These are phyloP conservation scores for Fagopyrum esculentum DNA, from an alignment of 148 eudicot species.

Conservation along the genomic window DNA sequence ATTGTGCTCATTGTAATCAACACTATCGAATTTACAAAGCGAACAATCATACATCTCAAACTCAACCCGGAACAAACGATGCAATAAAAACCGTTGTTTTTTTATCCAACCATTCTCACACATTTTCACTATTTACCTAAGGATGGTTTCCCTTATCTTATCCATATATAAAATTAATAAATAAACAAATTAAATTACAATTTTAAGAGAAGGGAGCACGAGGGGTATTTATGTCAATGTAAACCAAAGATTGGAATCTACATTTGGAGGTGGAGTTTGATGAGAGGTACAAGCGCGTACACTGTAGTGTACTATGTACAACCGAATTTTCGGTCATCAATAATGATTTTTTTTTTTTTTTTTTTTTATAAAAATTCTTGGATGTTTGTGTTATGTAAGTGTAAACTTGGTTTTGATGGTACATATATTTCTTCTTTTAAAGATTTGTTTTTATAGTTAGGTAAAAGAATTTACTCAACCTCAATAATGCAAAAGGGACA, in stretches of 20 bases:
- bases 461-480: neutral
- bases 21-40: no score
- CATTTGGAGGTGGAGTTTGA: neutral
- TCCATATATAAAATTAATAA: no score
- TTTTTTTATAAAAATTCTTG: neutral
- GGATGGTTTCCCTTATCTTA: no score
- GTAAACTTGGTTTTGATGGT: neutral
- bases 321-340: slow-evolving; percentile 9
- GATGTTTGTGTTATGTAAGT: neutral
- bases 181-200: neutral
- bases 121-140: no score
- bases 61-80: no score
- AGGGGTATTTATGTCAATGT: neutral
- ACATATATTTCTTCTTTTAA: neutral
- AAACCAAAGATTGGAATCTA: neutral
- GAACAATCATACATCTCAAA: no score
- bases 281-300: slow-evolving; percentile 7
- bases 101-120: no score
- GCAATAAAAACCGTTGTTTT: no score
- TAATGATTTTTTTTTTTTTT: neutral
- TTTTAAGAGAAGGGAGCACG: neutral
- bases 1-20: no score
- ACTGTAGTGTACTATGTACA: neutral
- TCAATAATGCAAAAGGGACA: slow-evolving; percentile 6
- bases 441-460: neutral